A percentile compares a stretch with the other conserved stretches of the same genome.
Evolutionary conservation across 2,329 filamentous ascomycete genomes (phyloP).

Genomic region (Aspergillus chevalieri): DNA sequence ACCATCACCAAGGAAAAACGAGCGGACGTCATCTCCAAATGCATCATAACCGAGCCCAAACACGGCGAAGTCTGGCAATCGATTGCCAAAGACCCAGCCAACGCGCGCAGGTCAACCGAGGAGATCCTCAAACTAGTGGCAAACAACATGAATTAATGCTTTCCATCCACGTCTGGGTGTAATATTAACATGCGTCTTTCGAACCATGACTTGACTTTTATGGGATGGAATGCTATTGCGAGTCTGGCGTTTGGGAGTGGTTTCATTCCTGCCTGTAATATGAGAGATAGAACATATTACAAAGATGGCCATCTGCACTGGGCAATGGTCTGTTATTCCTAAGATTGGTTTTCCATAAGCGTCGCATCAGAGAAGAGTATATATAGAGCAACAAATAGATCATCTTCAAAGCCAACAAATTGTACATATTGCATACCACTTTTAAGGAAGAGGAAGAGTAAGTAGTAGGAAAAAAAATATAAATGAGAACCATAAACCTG

Average conservation of each 20-base stretch:
- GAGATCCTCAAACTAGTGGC: constrained; percentile 79
- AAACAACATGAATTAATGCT: constrained; percentile 23
- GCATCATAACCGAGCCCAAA: constrained; percentile 73
- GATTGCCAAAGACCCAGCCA: constrained; percentile 77
- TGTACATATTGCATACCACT: background rate
- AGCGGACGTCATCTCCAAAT: constrained; percentile 74
- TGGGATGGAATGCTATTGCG: background rate
- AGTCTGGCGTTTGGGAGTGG: constrained; percentile 2
- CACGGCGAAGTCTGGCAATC: constrained; percentile 91
- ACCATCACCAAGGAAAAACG: constrained; percentile 61
- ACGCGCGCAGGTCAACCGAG: constrained; percentile 67
- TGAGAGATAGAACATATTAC: too few relatives aligned
- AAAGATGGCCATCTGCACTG: too few relatives aligned
- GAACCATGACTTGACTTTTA: background rate
- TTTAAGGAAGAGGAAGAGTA: background rate
- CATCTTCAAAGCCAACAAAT: background rate
- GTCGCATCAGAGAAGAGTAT: background rate
- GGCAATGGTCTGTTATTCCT: too few relatives aligned
- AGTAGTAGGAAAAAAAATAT: background rate
- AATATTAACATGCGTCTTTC: background rate
- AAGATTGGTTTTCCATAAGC: background rate
- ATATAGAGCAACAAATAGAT: background rate
- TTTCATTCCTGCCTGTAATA: too few relatives aligned
- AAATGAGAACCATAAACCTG: background rate
- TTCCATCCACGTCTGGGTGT: background rate